These are phyloP conservation scores for Globisporangium barbulae DNA, from an alignment of 352 stramenopile genomes.

Conservation along the genomic window DNA sequence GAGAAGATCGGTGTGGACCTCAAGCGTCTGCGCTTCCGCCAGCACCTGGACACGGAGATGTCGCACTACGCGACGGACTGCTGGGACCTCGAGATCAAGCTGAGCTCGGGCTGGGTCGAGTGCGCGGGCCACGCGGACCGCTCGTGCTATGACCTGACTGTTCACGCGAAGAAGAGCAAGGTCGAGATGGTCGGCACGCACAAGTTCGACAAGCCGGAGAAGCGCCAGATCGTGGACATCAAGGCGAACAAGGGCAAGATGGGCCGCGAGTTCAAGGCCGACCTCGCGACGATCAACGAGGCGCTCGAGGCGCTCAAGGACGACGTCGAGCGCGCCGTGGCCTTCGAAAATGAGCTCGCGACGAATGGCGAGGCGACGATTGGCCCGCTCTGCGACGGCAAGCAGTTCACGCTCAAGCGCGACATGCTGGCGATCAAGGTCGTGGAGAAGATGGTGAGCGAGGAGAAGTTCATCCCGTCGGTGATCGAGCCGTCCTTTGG, in stretches of 20 bases:
- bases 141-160: slow-evolving; percentile 96
- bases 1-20: slow-evolving; percentile 94
- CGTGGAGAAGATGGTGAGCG: slow-evolving; percentile 94
- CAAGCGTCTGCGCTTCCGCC: slow-evolving; percentile 95
- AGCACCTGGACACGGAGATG: slow-evolving; percentile 99
- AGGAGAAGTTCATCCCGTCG: slow-evolving; percentile 98
- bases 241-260: slow-evolving; percentile 97
- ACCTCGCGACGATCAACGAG: slow-evolving; percentile 81
- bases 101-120: slow-evolving; percentile 98
- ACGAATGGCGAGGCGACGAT: slow-evolving; percentile 88
- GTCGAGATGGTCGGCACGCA: slow-evolving; percentile 87
- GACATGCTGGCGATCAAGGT: slow-evolving; percentile 96
- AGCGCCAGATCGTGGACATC: slow-evolving; percentile 91
- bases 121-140: slow-evolving; percentile 98
- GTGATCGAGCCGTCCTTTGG: slow-evolving; percentile 99
- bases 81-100: slow-evolving; percentile 99
- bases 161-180: slow-evolving; percentile 87
- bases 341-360: slow-evolving; percentile 91
- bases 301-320: slow-evolving; percentile 81
- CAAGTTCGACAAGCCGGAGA: slow-evolving; percentile 92
- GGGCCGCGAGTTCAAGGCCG: slow-evolving; percentile 95
- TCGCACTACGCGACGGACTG: slow-evolving; percentile 99
- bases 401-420: slow-evolving; percentile 90
- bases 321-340: slow-evolving; percentile 83
- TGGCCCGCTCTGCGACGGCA: slow-evolving; percentile 80